phyloP scores from a whole-genome alignment of 2,329 filamentous ascomycete species.

The Chaetomium strumarium region DNA sequence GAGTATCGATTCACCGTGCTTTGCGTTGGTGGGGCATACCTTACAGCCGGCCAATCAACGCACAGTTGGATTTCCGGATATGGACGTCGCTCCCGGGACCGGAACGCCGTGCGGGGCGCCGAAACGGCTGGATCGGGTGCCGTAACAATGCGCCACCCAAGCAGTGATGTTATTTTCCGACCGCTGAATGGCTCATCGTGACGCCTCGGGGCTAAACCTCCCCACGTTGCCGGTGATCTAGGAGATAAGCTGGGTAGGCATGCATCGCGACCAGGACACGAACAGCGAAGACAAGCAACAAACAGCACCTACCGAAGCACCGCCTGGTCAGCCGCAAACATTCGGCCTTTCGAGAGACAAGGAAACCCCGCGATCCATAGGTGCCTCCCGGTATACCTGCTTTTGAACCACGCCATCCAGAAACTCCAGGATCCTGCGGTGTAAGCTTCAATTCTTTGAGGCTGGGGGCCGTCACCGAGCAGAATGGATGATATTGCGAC shows the following conservation, averaged over 20 bases:
- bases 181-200: too few relatives aligned
- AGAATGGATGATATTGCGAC: too few relatives aligned
- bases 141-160: too few relatives aligned
- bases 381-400: too few relatives aligned
- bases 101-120: neutral
- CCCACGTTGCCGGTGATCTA: too few relatives aligned
- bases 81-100: slow-evolving; percentile 7
- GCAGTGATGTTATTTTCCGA: too few relatives aligned
- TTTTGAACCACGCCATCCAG: too few relatives aligned
- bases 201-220: too few relatives aligned
- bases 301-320: too few relatives aligned
- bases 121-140: neutral
- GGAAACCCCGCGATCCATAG: neutral
- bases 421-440: neutral
- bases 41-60: slow-evolving; percentile 18
- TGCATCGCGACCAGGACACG: neutral
- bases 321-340: neutral
- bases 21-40: neutral
- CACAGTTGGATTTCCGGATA: slow-evolving; percentile 18
- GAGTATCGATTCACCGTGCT: too few relatives aligned
- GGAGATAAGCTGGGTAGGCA: neutral
- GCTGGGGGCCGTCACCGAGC: too few relatives aligned
- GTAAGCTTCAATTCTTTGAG: too few relatives aligned
- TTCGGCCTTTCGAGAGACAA: neutral
- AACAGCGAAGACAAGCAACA: neutral